A percentile compares a stretch with the other conserved stretches of the same genome.
phyloP scores from a whole-genome alignment of 805 yeast species.

The Teunomyces funiuensis region DNA sequence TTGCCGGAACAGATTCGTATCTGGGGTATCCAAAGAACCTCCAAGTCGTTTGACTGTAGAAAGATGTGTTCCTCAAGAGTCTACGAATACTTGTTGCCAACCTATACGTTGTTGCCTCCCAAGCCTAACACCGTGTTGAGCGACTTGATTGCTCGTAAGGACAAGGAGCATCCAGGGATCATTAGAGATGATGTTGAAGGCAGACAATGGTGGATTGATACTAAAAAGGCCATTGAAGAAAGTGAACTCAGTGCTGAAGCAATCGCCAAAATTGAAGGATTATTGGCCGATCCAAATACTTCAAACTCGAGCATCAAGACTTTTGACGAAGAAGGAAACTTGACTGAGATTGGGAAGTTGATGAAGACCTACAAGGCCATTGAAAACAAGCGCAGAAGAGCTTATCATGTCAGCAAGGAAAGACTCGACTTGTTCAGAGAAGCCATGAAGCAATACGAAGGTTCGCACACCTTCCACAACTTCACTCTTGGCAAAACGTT shows the following conservation, averaged over 20 bases:
- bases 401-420: constrained; percentile 61
- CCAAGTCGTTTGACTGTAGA: constrained; percentile 90
- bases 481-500: constrained; percentile 79
- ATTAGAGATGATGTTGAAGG: constrained; percentile 68
- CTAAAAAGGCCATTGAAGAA: constrained; percentile 35
- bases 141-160: constrained; percentile 55
- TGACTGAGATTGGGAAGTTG: constrained; percentile 38
- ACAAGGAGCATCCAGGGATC: constrained; percentile 54
- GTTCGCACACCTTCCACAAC: constrained; percentile 90
- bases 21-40: constrained; percentile 90
- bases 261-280: constrained; percentile 16
- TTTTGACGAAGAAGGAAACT: constrained; percentile 34
- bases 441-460: constrained; percentile 72
- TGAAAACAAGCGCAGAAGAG: constrained; percentile 67
- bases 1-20: constrained; percentile 86
- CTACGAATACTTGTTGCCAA: constrained; percentile 91
- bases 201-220: constrained; percentile 68
- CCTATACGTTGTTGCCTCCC: constrained; percentile 89
- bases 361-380: constrained; percentile 56
- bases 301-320: constrained; percentile 24
- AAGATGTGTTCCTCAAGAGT: constrained; percentile 94
- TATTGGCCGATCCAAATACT: constrained; percentile 11
- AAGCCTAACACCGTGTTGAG: constrained; percentile 70
- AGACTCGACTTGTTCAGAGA: constrained; percentile 63
- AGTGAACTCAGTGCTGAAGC: constrained; percentile 34